Base-by-base conservation (phyloP, 2,329 filamentous ascomycete genomes). In the Arthrobotrys megalospora region DNA sequence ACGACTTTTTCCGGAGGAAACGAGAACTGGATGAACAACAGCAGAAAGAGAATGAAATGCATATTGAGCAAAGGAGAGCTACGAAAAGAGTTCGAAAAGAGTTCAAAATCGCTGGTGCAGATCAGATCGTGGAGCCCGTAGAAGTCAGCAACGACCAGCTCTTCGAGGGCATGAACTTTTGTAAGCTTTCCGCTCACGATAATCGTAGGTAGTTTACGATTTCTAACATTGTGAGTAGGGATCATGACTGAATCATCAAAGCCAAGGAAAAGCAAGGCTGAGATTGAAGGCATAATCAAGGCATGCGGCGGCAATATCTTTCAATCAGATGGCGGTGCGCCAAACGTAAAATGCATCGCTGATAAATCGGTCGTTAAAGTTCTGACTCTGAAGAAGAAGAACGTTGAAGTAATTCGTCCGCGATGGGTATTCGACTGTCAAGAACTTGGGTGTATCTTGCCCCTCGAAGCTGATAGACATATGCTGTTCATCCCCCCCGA, bases 401-500 rank as follows among this genome's bases (percentile, higher is more conserved):
- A 89, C 0, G 87, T 89, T 6, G 91, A 93, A 80, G 91, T 99
- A 63, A 87, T 98, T 71, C 89, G 90, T 21, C 92, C 94, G 0
- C 87, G 86, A 5, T 99, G 96, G 96, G 85, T 98, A 1, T 86
- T 92, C 32, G 94, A 98, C 83, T 96, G 93, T 81, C 87, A 97
- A 38, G 88, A 88, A 19, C 65, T 66, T 1, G 88, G 87, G 2
- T 87, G 88, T 3, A 88, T 91, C 11, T 84, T 97, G 6, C 88
- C 97, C 0, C 85, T 88, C 3, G 90, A 92, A 24, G 36, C 50
- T 10, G 63, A 60, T 14, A 58, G 3, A 87, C 88, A 0, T 87
- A 87, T 86, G 87, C 0, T 94, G 98, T 81, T 86, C 98, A 81
- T 91, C 96, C 79, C 90, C 91, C 88, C 90, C 3, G 87, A 86